Base-by-base conservation (phyloP, 768 basidiomycete species). In the Kwoniella dejecticola region DNA sequence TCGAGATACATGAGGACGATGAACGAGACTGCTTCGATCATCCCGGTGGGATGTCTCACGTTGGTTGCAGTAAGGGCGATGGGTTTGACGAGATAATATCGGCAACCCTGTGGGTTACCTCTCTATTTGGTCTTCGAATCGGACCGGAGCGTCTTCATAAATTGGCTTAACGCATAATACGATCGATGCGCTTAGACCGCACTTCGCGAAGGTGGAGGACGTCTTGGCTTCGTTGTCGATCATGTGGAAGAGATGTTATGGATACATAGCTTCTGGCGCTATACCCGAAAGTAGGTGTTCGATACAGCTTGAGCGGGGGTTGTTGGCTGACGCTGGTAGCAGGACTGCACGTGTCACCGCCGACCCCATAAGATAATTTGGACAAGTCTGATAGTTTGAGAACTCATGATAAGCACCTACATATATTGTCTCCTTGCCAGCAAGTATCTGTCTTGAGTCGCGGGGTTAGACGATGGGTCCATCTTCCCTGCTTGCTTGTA, bases 241-340 rank as follows among this genome's bases (percentile, higher is more conserved):
- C 13, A 56, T 56, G 54, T 56, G 54, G 54, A 45, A 29, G 19
- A 19, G 19, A 17, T 49, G 48, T 49, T 49, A 49, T 27, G 10
- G 24, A 15, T 49, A 49, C n/a, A 49, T 49, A 29, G 29, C 48
- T 13, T 49, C 30, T n/a, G 33, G 48, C 17, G 2, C 24, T 10
- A 49, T 3, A 30, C 10, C 30, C 12, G 11, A 33, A n/a, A 12
- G 30, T 49, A 13, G 33, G 27, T 47, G 5, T 7, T 15, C 33
- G 33, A 36, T 7, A 7, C 7, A 7, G 7, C 33, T 15, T 15
- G 15, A 15, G 7, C 33, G 33, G 15, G 7, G 7, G 7, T 7
- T 36, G 7, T 36, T 36, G 33, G 15, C 33, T 15, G 33, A 36
- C 33, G 7, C 33, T 7, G 33, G 7, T 7, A 7, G 15, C 15